A percentile compares a stretch with the other conserved stretches of the same genome.
Conservation (phyloP, 148 eudicot genomes). For the Diospyros lotus region DNA sequence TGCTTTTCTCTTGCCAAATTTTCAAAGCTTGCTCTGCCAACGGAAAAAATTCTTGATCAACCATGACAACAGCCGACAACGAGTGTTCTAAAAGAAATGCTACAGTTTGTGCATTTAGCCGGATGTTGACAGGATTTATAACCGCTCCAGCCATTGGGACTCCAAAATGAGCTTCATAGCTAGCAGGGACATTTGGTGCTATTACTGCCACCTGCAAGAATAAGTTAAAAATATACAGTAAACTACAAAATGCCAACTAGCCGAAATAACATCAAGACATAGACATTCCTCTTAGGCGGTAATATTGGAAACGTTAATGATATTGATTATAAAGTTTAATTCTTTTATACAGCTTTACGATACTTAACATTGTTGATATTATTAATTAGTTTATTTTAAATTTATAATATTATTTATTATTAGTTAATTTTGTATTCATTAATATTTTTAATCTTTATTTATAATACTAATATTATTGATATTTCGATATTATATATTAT, state of each 20-base stretch:
- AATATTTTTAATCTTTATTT: no score
- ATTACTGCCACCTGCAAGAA: conserved; percentile 78
- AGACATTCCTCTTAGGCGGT: not conserved
- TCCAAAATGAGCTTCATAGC: conserved; percentile 94
- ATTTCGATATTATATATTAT: no score
- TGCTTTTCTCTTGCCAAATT: conserved; percentile 43
- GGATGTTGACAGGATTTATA: conserved; percentile 73
- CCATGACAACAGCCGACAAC: conserved; percentile 56
- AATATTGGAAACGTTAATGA: not conserved
- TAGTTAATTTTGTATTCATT: no score
- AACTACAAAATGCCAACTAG: conserved; percentile 4
- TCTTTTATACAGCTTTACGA: no score
- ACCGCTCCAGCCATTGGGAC: conserved; percentile 97
- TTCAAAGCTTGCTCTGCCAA: conserved; percentile 78
- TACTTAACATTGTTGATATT: no score
- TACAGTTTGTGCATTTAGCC: conserved; percentile 68
- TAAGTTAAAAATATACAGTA: conserved; percentile 5
- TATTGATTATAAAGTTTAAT: no score
- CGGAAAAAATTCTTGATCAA: conserved; percentile 81
- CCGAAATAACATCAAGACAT: not conserved
- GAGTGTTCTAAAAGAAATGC: conserved; percentile 86
- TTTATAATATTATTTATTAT: no score
- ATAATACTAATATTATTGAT: no score
- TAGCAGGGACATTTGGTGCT: conserved; percentile 90
- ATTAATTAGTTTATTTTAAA: no score